A percentile compares a stretch with the other conserved stretches of the same genome.
Evolutionary conservation across 257 asterid genomes (phyloP).

Genomic region (Solanum bulbocastanum): DNA sequence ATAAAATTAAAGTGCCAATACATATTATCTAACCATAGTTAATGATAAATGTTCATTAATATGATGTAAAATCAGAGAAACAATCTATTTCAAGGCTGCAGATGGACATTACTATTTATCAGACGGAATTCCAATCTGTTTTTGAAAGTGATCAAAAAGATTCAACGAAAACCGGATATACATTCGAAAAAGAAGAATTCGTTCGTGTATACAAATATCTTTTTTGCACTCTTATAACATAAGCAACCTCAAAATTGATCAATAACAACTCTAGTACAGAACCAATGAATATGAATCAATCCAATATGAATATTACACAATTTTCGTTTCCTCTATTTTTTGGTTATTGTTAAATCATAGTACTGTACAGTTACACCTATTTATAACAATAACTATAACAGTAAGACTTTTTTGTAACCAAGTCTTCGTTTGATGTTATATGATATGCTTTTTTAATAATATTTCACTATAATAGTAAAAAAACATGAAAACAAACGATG

Average conservation of each 20-base stretch:
- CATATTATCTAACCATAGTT: too few species aligned
- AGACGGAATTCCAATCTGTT: too few species aligned
- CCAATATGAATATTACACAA: not conserved
- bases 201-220: not conserved
- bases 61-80: not conserved
- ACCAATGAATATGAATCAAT: not conserved
- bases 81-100: not conserved
- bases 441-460: not conserved
- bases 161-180: too few species aligned
- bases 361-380: not conserved
- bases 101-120: not conserved
- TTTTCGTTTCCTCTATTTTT: not conserved
- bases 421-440: not conserved
- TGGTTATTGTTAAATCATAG: not conserved
- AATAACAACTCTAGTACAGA: not conserved
- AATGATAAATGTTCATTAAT: too few species aligned
- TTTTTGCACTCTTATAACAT: not conserved
- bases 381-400: not conserved
- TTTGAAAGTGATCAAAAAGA: too few species aligned
- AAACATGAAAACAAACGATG: not conserved
- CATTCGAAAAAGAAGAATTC: too few species aligned
- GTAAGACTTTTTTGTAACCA: not conserved
- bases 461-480: not conserved
- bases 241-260: not conserved
- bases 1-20: too few species aligned